These are phyloP conservation scores for Diaporthe sp. DNA, from an alignment of 2,329 filamentous ascomycete genomes.

Conservation along the genomic window DNA sequence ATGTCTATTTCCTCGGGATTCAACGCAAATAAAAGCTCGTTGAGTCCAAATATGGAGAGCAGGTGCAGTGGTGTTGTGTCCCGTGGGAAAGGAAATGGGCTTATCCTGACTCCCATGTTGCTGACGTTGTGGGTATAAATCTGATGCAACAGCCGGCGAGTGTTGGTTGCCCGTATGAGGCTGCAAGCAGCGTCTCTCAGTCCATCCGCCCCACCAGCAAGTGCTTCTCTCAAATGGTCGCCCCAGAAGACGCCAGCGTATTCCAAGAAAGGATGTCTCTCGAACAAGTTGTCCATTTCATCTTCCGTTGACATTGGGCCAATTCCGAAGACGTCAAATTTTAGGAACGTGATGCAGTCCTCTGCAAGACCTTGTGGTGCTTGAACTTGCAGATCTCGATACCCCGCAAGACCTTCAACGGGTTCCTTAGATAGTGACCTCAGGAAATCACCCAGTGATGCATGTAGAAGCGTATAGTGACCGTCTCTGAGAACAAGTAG, in stretches of 20 bases:
- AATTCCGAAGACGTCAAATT: background rate
- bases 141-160: background rate
- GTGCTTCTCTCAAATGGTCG: background rate
- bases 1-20: background rate
- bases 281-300: background rate
- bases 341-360: background rate
- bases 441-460: conserved; percentile 22
- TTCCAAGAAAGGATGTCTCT: background rate
- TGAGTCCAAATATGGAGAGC: background rate
- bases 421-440: background rate
- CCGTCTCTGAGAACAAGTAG: conserved; percentile 21
- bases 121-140: background rate
- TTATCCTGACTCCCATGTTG: background rate
- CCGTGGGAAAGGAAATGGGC: background rate
- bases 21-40: background rate
- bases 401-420: background rate
- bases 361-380: background rate
- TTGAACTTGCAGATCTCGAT: background rate
- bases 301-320: background rate
- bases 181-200: background rate
- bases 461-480: conserved; percentile 5
- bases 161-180: background rate
- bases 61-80: background rate
- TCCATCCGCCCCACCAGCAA: background rate
- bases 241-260: background rate